Conservation (phyloP, 805 yeast species). For the Candida schatavii region DNA sequence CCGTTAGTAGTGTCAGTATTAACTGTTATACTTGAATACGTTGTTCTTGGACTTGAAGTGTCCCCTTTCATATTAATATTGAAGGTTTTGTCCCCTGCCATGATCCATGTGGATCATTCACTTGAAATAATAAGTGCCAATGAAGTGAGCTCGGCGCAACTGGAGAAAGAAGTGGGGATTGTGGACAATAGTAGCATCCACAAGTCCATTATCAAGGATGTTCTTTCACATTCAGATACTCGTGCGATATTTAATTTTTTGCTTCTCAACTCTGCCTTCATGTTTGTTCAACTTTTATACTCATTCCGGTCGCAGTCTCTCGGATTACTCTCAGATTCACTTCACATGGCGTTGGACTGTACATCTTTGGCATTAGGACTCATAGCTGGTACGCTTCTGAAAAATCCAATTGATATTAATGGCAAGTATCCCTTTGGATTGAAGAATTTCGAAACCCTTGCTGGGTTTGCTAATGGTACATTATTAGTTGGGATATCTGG, state of each 20-base stretch:
- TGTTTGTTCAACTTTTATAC: constrained; percentile 90
- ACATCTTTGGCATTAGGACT: constrained; percentile 85
- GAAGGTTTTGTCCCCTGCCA: constrained; percentile 16
- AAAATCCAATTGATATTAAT: constrained; percentile 44
- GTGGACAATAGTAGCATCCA: background rate
- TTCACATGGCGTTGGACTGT: constrained; percentile 97
- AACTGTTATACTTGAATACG: constrained; percentile 17
- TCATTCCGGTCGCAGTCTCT: constrained; percentile 90
- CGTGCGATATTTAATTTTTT: constrained; percentile 85
- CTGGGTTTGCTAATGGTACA: constrained; percentile 95
- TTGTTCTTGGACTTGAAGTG: constrained; percentile 14
- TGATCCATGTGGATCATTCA: constrained; percentile 13
- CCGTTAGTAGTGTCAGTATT: constrained; percentile 18
- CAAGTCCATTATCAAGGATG: constrained; percentile 24
- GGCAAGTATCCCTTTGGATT: constrained; percentile 85
- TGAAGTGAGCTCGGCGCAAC: background rate
- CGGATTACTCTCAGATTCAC: constrained; percentile 87
- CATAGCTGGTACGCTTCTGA: constrained; percentile 66
- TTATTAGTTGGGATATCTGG: constrained; percentile 83
- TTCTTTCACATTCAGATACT: constrained; percentile 55
- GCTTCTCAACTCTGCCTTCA: constrained; percentile 81
- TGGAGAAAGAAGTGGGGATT: background rate
- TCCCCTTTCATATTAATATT: constrained; percentile 8
- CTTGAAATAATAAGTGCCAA: background rate
- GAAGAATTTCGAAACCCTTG: constrained; percentile 79